Percentiles rank a stretch among this genome's conserved stretches.
These are phyloP conservation scores for Mucor racemosus DNA, from an alignment of 371 early-diverging fungal genomes.

Conservation along the genomic window DNA sequence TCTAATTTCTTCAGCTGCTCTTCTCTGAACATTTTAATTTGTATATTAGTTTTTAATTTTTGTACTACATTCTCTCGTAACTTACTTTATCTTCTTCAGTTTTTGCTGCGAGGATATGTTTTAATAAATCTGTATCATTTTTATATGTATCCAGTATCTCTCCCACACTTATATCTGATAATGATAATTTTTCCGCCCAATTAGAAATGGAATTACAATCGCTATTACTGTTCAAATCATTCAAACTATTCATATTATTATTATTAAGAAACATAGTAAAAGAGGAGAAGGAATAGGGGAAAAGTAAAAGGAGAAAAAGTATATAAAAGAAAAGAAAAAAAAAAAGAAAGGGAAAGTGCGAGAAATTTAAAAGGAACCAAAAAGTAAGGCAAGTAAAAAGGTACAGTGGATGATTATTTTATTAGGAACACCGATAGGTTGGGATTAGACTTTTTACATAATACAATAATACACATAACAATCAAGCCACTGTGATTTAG, in stretches of 20 bases:
- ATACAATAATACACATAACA: not conserved
- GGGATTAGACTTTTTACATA: not conserved
- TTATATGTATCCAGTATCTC: slow-evolving; percentile 55
- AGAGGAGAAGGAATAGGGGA: slow-evolving; percentile 10
- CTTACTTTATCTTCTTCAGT: slow-evolving; percentile 60
- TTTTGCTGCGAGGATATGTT: slow-evolving; percentile 55
- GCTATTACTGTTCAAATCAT: slow-evolving; percentile 4
- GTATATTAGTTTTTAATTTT: not conserved
- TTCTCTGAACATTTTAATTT: slow-evolving; percentile 31
- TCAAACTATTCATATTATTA: not conserved
- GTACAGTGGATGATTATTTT: not conserved
- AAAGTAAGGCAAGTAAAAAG: not conserved
- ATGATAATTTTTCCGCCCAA: slow-evolving; percentile 17
- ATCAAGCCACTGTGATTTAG: not conserved
- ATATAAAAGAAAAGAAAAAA: not conserved
- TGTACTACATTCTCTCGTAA: not conserved
- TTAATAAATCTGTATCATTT: slow-evolving; percentile 54
- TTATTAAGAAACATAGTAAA: slow-evolving; percentile 11
- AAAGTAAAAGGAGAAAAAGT: slow-evolving; percentile 5
- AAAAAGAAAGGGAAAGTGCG: slow-evolving; percentile 14
- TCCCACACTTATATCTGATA: slow-evolving; percentile 48
- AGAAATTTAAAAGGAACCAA: slow-evolving; percentile 12
- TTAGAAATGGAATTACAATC: slow-evolving; percentile 6
- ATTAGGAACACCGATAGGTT: slow-evolving; percentile 7
- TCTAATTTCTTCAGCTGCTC: slow-evolving; percentile 52